Evolutionary conservation across 768 basidiomycete genomes (phyloP).

Genomic region (Panus rudis): DNA sequence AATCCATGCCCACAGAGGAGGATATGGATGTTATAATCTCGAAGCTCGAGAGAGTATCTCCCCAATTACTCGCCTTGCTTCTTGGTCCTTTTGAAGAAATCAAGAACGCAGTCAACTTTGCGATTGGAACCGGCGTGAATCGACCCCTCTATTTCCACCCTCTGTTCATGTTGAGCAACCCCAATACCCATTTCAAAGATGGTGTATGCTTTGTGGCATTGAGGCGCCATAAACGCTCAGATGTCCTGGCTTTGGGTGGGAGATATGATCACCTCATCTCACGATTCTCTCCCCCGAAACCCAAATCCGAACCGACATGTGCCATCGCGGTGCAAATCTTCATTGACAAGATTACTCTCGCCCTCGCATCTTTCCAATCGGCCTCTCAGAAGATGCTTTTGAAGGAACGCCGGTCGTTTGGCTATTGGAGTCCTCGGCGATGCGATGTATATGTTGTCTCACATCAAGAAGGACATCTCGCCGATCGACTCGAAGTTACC

Average conservation of each 20-base stretch:
- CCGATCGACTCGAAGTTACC: conserved; percentile 73
- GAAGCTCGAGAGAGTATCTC: conserved; percentile 55
- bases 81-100: conserved; percentile 52
- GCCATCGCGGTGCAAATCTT: conserved; percentile 74
- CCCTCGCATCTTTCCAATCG: conserved; percentile 64
- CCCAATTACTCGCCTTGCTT: conserved; percentile 42
- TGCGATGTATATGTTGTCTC: conserved; percentile 86
- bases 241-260: conserved; percentile 77
- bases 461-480: conserved; percentile 65
- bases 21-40: conserved; percentile 51
- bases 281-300: conserved; percentile 49
- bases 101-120: conserved; percentile 53
- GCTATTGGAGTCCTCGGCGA: conserved; percentile 83
- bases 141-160: conserved; percentile 64
- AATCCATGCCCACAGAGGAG: conserved; percentile 36
- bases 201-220: conserved; percentile 75
- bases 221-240: conserved; percentile 53
- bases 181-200: conserved; percentile 59
- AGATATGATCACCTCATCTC: conserved; percentile 72
- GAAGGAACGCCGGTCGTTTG: conserved; percentile 77
- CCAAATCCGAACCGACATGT: conserved; percentile 47
- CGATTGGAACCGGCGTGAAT: conserved; percentile 53
- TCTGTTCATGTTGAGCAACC: conserved; percentile 57
- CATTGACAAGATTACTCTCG: conserved; percentile 67
- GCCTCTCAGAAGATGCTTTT: conserved; percentile 58